Evolutionary conservation across 768 basidiomycete genomes (phyloP), one percentile per base, ranked within the genome.

Genomic region (Erythrobasidium yunnanense): DNA sequence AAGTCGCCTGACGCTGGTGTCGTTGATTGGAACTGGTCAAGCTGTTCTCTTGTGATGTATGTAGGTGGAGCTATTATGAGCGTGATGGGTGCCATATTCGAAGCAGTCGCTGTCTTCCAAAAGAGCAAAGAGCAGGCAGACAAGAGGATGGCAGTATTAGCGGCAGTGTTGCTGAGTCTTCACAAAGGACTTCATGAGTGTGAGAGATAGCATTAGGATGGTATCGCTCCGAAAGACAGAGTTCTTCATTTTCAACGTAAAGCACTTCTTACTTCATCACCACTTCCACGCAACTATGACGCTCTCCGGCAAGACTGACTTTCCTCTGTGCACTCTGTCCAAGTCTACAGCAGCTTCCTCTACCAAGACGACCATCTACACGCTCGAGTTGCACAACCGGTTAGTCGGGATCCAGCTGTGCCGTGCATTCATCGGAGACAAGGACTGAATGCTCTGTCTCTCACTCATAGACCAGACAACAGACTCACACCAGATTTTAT

Each of bases 401-500:
- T 51, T 50, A 29, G 60, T 23, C 8, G 15, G 20, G 30, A 13
- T 42, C 34, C 32, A 71, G 71, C 71, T 34, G 70, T 77, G 49
- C 71, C 71, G 13, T 72, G 77, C 25, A 55, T 66, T 53, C 69
- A 73, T n/a, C n/a, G 38, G 38, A n/a, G 38, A 42, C 38, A 11
- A 42, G 38, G 38, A 42, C 38, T 11, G 11, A 13, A 33, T 55
- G 15, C 30, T 55, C 18, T 22, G 30, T 22, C 6, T 27, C 20
- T 17, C 25, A 73, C 11, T 1, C 2, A 55, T 25, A 65, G 76
- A 29, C 77, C 77, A 0, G 77, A 78, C 63, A 77, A 78, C 54
- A 70, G 77, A 2, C 71, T 78, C 47, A 77, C 77, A 0, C 69
- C 74, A 4, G 70, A 66, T 20, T 74, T 77, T 38, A 68, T 77